Conservation (phyloP, 441 rosid species). For the Hura crepitans region DNA sequence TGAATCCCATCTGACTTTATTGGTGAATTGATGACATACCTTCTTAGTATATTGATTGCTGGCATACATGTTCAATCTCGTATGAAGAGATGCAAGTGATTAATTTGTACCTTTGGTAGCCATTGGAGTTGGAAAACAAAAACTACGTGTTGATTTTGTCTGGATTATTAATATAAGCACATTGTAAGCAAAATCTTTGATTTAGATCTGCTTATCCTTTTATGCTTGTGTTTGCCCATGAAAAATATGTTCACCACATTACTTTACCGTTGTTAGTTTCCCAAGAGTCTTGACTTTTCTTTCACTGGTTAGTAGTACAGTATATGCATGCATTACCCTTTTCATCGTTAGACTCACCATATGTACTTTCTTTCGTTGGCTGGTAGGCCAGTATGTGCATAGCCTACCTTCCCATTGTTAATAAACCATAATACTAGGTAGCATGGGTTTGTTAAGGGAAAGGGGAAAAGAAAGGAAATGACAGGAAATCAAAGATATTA, state of each 20-base stretch:
- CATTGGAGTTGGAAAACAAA: constrained; percentile 3
- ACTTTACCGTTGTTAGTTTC: not conserved
- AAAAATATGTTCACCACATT: not conserved
- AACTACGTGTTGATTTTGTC: not conserved
- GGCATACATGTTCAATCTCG: constrained; percentile 19
- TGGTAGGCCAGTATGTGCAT: not conserved
- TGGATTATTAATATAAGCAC: constrained; percentile 7
- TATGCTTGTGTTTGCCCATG: not conserved
- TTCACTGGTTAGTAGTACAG: not conserved
- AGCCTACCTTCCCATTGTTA: not conserved
- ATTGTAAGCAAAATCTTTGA: not conserved
- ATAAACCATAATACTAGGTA: not conserved
- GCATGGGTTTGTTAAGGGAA: not conserved
- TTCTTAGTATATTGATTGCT: constrained; percentile 12
- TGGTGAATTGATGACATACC: constrained; percentile 24
- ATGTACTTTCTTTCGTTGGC: not conserved
- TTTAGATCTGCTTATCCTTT: not conserved
- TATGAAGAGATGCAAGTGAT: constrained; percentile 8
- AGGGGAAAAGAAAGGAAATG: not conserved
- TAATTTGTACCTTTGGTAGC: constrained; percentile 16
- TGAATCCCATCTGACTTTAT: constrained; percentile 22
- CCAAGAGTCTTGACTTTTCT: not conserved
- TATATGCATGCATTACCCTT: not conserved
- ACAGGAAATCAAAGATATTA: not conserved
- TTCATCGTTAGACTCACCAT: not conserved